A percentile compares a stretch with the other conserved stretches of the same genome.
phyloP scores from a whole-genome alignment of 1,284 basidiomycete genomes.

The Boletus semigastroideus region DNA sequence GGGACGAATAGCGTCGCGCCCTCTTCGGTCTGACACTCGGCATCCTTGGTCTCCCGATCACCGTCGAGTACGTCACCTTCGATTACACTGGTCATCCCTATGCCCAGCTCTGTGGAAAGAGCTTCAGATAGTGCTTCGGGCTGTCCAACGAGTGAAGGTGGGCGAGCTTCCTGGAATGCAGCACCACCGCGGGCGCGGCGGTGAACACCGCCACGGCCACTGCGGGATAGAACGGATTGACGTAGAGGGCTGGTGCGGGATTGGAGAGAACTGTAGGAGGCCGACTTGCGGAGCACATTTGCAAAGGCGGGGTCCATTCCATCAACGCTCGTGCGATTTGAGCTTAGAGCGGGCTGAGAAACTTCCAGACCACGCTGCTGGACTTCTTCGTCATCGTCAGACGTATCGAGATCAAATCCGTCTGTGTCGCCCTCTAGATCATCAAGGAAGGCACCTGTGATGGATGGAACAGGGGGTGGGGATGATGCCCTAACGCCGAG shows the following conservation, averaged over 20 bases:
- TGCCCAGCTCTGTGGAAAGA: conserved; percentile 54
- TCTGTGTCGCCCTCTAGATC: conserved; percentile 38
- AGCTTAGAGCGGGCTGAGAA: conserved; percentile 41
- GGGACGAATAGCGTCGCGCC: conserved; percentile 28
- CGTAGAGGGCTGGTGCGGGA: conserved; percentile 56
- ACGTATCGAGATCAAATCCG: conserved; percentile 27
- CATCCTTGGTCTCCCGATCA: conserved; percentile 60
- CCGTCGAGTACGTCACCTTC: conserved; percentile 41
- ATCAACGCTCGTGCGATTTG: conserved; percentile 68
- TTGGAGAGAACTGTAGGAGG: conserved; percentile 53
- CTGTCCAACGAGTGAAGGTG: conserved; percentile 63
- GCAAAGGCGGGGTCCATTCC: conserved; percentile 85
- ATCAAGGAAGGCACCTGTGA: conserved; percentile 42
- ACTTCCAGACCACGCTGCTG: conserved; percentile 37
- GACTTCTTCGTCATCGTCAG: conserved; percentile 36
- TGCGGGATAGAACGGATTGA: conserved; percentile 49
- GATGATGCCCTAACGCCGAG: conserved; percentile 37
- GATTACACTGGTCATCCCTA: conserved; percentile 47
- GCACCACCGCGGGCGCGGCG: conserved; percentile 60
- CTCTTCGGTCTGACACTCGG: conserved; percentile 60
- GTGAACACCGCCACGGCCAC: conserved; percentile 49
- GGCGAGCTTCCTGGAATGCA: conserved; percentile 63
- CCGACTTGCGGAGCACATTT: conserved; percentile 64
- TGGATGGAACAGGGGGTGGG: conserved; percentile 50
- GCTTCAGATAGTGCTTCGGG: conserved; percentile 60